Percentiles rank a stretch among this genome's conserved stretches.
phyloP scores from a whole-genome alignment of 106 monocot species.

The Cymbidium sinense region DNA sequence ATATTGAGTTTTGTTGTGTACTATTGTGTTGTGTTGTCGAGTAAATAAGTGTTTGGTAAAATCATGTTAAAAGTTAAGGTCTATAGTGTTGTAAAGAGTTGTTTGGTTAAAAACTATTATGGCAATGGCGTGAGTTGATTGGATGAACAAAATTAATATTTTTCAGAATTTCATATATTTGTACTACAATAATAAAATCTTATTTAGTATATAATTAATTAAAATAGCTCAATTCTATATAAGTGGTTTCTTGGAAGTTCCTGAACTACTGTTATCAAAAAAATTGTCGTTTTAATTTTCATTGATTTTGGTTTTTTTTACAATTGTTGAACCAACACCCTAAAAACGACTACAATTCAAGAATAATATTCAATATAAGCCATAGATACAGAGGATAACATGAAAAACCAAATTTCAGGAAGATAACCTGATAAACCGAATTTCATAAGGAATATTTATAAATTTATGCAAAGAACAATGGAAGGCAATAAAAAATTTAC shows the following conservation, averaged over 20 bases:
- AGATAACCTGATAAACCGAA: too few species aligned
- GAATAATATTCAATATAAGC: neutral
- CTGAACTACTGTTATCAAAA: neutral
- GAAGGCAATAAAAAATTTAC: too few species aligned
- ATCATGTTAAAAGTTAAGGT: neutral
- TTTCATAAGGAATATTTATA: too few species aligned
- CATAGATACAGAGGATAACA: neutral
- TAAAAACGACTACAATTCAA: neutral
- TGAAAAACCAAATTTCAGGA: too few species aligned
- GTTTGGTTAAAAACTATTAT: neutral
- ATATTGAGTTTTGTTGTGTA: neutral
- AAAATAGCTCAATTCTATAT: neutral
- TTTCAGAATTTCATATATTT: neutral
- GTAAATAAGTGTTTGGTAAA: neutral
- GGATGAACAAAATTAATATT: neutral
- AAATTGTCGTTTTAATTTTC: neutral
- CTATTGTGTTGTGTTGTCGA: neutral
- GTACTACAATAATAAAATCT: neutral
- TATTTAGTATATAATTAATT: neutral
- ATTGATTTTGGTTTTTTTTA: neutral
- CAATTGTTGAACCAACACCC: neutral
- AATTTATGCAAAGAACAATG: too few species aligned
- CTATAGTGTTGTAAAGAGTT: neutral
- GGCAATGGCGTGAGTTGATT: neutral
- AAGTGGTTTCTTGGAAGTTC: neutral